Evolutionary conservation across 1,284 basidiomycete genomes (phyloP), one percentile per base, ranked within the genome.

Genomic region (Ceratobasidium sp.): DNA sequence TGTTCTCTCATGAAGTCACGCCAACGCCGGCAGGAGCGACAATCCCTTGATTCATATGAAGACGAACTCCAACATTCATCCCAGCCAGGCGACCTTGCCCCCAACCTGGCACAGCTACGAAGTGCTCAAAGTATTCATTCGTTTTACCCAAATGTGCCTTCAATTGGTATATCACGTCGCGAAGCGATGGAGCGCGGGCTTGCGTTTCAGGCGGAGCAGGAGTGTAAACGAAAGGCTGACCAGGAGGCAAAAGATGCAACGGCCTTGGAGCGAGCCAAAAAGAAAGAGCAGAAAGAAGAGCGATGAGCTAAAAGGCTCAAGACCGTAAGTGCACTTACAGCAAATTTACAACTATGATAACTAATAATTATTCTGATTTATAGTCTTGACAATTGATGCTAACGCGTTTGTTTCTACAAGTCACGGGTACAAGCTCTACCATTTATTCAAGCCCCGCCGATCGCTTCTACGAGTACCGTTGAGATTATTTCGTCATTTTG

Each of bases 401-500:
- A n/a, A n/a, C n/a, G n/a, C n/a, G n/a, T n/a, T n/a, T n/a, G n/a
- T n/a, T n/a, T n/a, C n/a, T n/a, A n/a, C n/a, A n/a, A n/a, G n/a
- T n/a, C n/a, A n/a, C n/a, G n/a, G n/a, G n/a, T n/a, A n/a, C n/a
- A n/a, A n/a, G n/a, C n/a, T n/a, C n/a, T n/a, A n/a, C n/a, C n/a
- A n/a, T n/a, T n/a, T n/a, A n/a, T n/a, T 49, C 18, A n/a, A 49
- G 47, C 18, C 47, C 47, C 47, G 47, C 47, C 47, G 47, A 49
- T 49, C 47, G 47, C 23, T n/a, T n/a, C n/a, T n/a, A n/a, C n/a
- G n/a, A n/a, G n/a, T n/a, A n/a, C n/a, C n/a, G n/a, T n/a, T n/a
- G n/a, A n/a, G 47, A 16, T 7, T 16, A 49, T 49, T 49, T 49
- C 47, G 47, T 49, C 47, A 49, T 49, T 8, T n/a, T 5, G 23